Conservation (phyloP, 345 rosid species). For the Syzygium aromaticum region DNA sequence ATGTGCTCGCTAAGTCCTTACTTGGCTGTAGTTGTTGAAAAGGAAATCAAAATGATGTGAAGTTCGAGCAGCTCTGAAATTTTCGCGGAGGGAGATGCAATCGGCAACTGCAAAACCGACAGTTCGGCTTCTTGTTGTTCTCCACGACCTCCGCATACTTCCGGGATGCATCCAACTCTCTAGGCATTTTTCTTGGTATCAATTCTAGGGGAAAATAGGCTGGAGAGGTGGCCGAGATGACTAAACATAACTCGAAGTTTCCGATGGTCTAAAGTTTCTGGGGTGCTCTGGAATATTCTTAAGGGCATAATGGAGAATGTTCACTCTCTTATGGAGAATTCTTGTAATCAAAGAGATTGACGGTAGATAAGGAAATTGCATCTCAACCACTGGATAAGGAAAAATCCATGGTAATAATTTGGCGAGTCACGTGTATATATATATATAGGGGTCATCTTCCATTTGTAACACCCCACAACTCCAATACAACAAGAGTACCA, state of each 20-base stretch:
- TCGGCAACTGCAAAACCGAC: background rate
- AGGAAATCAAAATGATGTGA: background rate
- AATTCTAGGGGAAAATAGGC: background rate
- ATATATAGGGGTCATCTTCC: background rate
- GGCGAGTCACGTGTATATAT: background rate
- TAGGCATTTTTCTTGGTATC: background rate
- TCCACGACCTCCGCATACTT: background rate
- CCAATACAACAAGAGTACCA: background rate
- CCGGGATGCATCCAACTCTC: background rate
- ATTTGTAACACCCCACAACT: background rate
- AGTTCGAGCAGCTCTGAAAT: background rate
- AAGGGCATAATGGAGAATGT: background rate
- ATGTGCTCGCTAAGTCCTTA: background rate
- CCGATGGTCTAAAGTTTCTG: fast-evolving
- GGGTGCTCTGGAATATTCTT: background rate
- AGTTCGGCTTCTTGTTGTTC: background rate
- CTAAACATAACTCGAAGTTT: background rate
- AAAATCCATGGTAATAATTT: background rate
- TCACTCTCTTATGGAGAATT: background rate
- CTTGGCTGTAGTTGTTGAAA: background rate
- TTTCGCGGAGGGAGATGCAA: background rate
- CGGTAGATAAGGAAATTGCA: background rate
- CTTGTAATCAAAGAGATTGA: fast-evolving
- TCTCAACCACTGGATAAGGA: fast-evolving
- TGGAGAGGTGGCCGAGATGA: background rate